Evolutionary conservation across 495 filamentous ascomycete species (phyloP), one percentile per base, ranked within the genome.

Genomic region (Hyaloscypha bicolor): DNA sequence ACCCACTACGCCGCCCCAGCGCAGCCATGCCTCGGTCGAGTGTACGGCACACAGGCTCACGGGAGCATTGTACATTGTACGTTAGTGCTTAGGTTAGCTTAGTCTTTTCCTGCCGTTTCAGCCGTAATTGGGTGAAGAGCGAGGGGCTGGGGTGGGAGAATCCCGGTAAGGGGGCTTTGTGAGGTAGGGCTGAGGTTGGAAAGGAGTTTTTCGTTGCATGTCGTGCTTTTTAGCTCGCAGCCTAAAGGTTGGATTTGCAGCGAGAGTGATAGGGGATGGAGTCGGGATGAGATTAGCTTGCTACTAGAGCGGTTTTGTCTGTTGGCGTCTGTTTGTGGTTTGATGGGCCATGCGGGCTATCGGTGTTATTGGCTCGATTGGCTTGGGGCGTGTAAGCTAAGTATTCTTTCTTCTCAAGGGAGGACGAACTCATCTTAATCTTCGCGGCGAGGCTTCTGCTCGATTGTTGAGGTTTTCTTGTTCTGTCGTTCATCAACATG

Each of bases 191-290:
- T 56, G 53, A 56, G 16, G 19, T 6, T 56, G 9, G 29, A 30
- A 31, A n/a, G 53, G 11, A 56, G 29, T 2, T 56, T 56, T 56
- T 56, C 53, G 53, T 56, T 56, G 53, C 53, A 56, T 56, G 53
- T 56, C 53, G 53, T 29, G 21, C 22, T 29, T 56, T 56, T 56
- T 56, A 56, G 53, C 53, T 56, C 53, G 19, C 3, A 48, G 42
- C 42, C 25, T 48, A 48, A 48, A 1, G 9, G 0, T 48, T 48
- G 42, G 11, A 16, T 48, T 48, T 48, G 25, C 25, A 25, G 25
- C 25, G 25, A 25, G 25, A 25, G 25, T 14, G 42, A 12, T 25
- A 48, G 9, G 42, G 42, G 42, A 19, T 14, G 42, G 16, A 16
- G 42, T 48, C 9, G 42, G 42, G 42, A 48, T 48, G 42, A 48